Conservation (phyloP, 2,329 filamentous ascomycete genomes). For the Penicillium freii region DNA sequence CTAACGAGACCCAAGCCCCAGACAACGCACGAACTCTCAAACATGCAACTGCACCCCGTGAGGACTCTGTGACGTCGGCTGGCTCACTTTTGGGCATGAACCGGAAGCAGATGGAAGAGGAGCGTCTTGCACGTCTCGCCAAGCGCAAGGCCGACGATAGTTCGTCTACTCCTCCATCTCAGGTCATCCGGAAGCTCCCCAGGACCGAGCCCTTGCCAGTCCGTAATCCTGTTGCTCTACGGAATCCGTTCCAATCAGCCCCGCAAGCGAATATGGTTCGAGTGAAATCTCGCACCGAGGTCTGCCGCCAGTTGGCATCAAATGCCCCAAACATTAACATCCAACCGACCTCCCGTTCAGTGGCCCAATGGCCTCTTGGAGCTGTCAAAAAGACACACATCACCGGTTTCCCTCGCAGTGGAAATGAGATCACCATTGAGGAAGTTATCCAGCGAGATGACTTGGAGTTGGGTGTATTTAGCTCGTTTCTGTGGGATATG, state of each 20-base stretch:
- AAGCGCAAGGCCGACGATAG: constrained; percentile 54
- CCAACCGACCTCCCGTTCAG: constrained; percentile 21
- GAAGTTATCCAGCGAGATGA: constrained; percentile 74
- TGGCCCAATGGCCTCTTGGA: constrained; percentile 56
- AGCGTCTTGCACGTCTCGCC: constrained; percentile 68
- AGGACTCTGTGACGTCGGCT: rapidly evolving
- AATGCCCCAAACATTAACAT: constrained; percentile 1
- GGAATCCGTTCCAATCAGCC: background rate
- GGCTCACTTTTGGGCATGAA: constrained; percentile 57
- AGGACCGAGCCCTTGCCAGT: constrained; percentile 10
- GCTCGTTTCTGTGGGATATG: constrained; percentile 82
- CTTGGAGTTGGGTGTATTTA: constrained; percentile 75
- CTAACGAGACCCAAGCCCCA: background rate
- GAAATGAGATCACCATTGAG: constrained; percentile 80
- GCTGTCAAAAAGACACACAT: constrained; percentile 80
- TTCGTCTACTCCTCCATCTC: constrained; percentile 33
- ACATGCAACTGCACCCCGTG: background rate
- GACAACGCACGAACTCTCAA: background rate
- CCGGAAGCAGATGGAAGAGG: constrained; percentile 80
- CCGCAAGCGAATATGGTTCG: background rate
- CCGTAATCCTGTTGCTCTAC: background rate
- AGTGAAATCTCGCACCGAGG: background rate
- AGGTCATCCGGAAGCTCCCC: constrained; percentile 26
- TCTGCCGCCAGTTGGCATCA: constrained; percentile 3
- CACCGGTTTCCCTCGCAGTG: constrained; percentile 57